Conservation (phyloP, 805 yeast species). For the Ogataea thermomethanolica region DNA sequence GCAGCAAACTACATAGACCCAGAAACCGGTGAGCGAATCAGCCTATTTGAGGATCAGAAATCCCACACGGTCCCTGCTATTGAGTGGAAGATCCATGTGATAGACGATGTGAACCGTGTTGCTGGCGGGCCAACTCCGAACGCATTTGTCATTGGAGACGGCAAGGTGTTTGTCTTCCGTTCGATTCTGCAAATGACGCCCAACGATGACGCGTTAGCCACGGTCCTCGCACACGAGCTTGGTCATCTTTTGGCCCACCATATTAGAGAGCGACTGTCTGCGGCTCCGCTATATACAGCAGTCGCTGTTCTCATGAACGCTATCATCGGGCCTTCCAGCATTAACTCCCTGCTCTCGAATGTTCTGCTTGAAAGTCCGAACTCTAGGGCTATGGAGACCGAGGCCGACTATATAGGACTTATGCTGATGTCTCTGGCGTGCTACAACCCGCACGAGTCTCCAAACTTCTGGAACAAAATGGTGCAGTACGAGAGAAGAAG, state of each 20-base stretch:
- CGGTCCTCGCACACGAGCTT: constrained; percentile 88
- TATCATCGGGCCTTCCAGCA: constrained; percentile 53
- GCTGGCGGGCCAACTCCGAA: constrained; percentile 74
- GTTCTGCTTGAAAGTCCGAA: constrained; percentile 74
- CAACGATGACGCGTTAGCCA: constrained; percentile 91
- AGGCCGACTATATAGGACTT: constrained; percentile 92
- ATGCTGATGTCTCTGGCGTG: constrained; percentile 91
- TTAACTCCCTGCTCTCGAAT: constrained; percentile 51
- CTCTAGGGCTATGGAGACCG: constrained; percentile 90
- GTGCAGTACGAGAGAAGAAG: constrained; percentile 41
- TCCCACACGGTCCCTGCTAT: constrained; percentile 27
- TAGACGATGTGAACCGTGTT: constrained; percentile 53
- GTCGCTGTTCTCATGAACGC: constrained; percentile 52
- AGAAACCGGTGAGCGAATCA: constrained; percentile 27
- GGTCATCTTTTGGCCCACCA: constrained; percentile 95
- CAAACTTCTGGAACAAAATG: constrained; percentile 83
- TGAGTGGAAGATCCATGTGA: constrained; percentile 81
- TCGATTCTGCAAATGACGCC: constrained; percentile 73
- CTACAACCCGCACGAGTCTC: constrained; percentile 71
- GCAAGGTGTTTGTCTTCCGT: constrained; percentile 87
- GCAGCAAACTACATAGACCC: constrained; percentile 43
- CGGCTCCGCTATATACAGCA: constrained; percentile 65
- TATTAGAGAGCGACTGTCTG: constrained; percentile 76
- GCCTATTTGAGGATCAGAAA: constrained; percentile 25
- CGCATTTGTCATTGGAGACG: constrained; percentile 95